Percentiles rank a stretch among this genome's conserved stretches.
phyloP scores from a whole-genome alignment of 2,329 filamentous ascomycete species.

The Atkinsonella texensis region DNA sequence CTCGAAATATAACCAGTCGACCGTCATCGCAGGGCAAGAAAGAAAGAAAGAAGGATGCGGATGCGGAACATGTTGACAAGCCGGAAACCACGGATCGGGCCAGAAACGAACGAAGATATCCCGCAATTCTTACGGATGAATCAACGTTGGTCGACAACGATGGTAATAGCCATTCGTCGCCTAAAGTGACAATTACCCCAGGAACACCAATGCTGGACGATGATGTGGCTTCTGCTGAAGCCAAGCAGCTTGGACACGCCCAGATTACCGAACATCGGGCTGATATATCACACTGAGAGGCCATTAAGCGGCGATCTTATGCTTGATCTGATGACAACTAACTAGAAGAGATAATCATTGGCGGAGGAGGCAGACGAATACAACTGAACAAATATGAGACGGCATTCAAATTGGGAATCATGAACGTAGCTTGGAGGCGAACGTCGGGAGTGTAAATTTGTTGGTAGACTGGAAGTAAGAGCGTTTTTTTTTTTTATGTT shows the following conservation, averaged over 20 bases:
- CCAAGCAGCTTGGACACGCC: conserved; percentile 32
- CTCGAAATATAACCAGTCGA: conserved; percentile 10
- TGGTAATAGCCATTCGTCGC: conserved; percentile 2
- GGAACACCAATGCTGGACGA: conserved; percentile 31
- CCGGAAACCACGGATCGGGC: neutral
- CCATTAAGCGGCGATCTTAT: too few species aligned
- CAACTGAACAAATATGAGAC: neutral
- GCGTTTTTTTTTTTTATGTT: neutral
- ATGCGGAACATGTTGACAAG: conserved; percentile 20
- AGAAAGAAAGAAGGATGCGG: conserved; percentile 22
- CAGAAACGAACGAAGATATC: neutral
- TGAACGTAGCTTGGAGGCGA: neutral
- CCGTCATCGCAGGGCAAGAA: conserved; percentile 27
- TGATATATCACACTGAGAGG: conserved; percentile 21
- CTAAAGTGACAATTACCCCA: conserved; percentile 5
- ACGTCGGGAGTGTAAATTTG: neutral
- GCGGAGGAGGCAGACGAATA: neutral
- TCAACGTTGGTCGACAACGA: conserved; percentile 4
- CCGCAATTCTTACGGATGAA: conserved; percentile 2
- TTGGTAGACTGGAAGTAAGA: neutral
- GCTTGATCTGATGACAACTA: neutral
- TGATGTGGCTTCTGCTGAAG: conserved; percentile 20
- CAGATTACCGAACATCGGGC: conserved; percentile 22
- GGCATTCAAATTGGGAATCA: neutral
- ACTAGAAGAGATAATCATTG: neutral